Percentiles rank a stretch among this genome's conserved stretches.
Conservation (phyloP, 2,329 filamentous ascomycete species). For the Stemphylium lycopersici region DNA sequence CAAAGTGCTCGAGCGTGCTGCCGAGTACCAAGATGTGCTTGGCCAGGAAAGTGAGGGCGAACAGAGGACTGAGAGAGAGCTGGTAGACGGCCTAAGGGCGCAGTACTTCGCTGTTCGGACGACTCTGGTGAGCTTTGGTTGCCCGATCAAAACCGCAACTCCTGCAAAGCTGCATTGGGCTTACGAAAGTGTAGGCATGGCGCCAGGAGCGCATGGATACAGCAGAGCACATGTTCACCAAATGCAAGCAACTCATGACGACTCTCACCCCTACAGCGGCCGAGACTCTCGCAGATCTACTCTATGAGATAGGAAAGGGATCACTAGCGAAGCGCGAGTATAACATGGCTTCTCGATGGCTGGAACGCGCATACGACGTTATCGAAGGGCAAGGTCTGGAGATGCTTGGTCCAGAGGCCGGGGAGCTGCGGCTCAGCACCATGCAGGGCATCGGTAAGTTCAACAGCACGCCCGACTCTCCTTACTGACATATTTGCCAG, state of each 20-base stretch:
- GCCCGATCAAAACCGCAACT: neutral
- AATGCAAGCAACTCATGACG: slow-evolving; percentile 53
- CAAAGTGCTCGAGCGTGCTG: slow-evolving; percentile 68
- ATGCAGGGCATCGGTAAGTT: slow-evolving; percentile 60
- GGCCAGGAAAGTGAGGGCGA: slow-evolving; percentile 22
- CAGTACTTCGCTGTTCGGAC: slow-evolving; percentile 72
- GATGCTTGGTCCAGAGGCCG: slow-evolving; percentile 62
- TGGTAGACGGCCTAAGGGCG: slow-evolving; percentile 54
- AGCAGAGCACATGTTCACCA: slow-evolving; percentile 77
- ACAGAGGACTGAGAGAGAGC: slow-evolving; percentile 32
- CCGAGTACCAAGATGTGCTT: slow-evolving; percentile 54
- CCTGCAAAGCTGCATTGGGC: too few species aligned
- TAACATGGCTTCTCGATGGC: slow-evolving; percentile 70
- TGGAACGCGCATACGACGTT: slow-evolving; percentile 69
- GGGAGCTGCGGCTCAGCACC: slow-evolving; percentile 70
- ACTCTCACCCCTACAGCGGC: slow-evolving; percentile 57
- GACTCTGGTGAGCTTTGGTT: slow-evolving; percentile 61
- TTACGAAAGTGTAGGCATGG: slow-evolving; percentile 65
- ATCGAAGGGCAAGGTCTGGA: slow-evolving; percentile 64
- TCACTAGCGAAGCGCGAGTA: slow-evolving; percentile 61
- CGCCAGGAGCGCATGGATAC: slow-evolving; percentile 74
- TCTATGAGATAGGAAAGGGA: slow-evolving; percentile 74
- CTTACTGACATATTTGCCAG: slow-evolving; percentile 46
- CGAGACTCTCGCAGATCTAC: slow-evolving; percentile 69
- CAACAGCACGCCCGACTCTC: too few species aligned